phyloP scores from a whole-genome alignment of 192 early-diverging fungal genomes.

The Neocallimastix lanati region DNA sequence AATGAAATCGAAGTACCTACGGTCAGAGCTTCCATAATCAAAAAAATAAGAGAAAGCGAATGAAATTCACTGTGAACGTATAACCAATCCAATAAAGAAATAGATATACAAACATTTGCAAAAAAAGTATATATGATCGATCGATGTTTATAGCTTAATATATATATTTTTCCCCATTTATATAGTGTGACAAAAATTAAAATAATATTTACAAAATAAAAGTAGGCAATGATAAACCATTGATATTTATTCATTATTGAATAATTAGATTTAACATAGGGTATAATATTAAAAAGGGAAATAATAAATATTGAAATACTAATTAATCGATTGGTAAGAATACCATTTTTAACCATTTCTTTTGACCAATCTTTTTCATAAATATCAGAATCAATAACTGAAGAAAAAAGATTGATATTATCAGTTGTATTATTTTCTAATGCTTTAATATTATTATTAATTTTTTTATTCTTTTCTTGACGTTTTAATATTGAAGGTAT shows the following conservation, averaged over 20 bases:
- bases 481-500: background rate
- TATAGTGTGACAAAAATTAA: background rate
- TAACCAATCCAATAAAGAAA: background rate
- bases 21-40: background rate
- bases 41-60: background rate
- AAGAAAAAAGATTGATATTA: background rate
- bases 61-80: background rate
- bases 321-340: background rate
- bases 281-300: background rate
- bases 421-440: background rate
- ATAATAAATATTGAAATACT: background rate
- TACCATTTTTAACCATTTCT: background rate
- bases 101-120: background rate
- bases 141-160: background rate
- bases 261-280: background rate
- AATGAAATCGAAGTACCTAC: background rate
- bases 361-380: background rate
- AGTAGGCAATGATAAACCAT: background rate
- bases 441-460: background rate
- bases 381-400: background rate
- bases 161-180: background rate
- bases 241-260: background rate
- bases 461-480: background rate
- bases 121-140: background rate
- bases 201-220: background rate